Conservation (phyloP, 2,329 filamentous ascomycete genomes). For the Colletotrichum sp. region DNA sequence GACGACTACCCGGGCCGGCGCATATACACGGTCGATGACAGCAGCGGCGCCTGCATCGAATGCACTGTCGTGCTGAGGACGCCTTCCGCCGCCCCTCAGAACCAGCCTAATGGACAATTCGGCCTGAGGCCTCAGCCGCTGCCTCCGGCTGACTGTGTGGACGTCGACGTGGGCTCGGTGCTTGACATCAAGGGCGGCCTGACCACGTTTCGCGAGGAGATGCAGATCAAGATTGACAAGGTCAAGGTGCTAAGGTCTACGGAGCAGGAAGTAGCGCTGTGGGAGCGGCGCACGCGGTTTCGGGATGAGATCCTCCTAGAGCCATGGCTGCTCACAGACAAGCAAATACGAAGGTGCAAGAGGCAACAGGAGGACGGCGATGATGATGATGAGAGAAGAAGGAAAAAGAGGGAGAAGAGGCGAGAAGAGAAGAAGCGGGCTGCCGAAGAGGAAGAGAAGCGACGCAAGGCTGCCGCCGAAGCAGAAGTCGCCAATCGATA, state of each 20-base stretch:
- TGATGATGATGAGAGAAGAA: slow-evolving; percentile 29
- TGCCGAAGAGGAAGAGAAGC: not conserved
- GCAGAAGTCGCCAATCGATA: not conserved
- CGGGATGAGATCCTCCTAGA: slow-evolving; percentile 51
- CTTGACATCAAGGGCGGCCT: slow-evolving; percentile 63
- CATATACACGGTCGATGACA: slow-evolving; percentile 68
- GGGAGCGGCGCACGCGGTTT: slow-evolving; percentile 60
- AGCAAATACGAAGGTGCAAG: slow-evolving; percentile 55
- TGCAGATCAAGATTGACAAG: slow-evolving; percentile 59
- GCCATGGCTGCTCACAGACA: slow-evolving; percentile 60
- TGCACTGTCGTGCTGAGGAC: slow-evolving; percentile 33
- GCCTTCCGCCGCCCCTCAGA: not conserved
- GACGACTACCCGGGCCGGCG: slow-evolving; percentile 53
- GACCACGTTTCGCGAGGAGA: slow-evolving; percentile 49
- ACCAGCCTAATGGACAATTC: not conserved
- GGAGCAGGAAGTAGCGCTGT: slow-evolving; percentile 62
- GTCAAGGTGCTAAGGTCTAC: slow-evolving; percentile 55
- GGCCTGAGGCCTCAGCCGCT: slow-evolving; percentile 2
- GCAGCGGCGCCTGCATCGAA: slow-evolving; percentile 65
- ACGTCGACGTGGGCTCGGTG: slow-evolving; percentile 57
- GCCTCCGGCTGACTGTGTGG: slow-evolving; percentile 25
- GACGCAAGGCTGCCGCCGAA: not conserved
- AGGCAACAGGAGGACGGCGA: slow-evolving; percentile 43
- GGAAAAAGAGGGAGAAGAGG: not conserved
- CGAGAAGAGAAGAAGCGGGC: not conserved